Percentiles rank a stretch among this genome's conserved stretches.
Evolutionary conservation across 177 flowering plant genomes (phyloP).

Genomic region (Vitis hybrid): DNA sequence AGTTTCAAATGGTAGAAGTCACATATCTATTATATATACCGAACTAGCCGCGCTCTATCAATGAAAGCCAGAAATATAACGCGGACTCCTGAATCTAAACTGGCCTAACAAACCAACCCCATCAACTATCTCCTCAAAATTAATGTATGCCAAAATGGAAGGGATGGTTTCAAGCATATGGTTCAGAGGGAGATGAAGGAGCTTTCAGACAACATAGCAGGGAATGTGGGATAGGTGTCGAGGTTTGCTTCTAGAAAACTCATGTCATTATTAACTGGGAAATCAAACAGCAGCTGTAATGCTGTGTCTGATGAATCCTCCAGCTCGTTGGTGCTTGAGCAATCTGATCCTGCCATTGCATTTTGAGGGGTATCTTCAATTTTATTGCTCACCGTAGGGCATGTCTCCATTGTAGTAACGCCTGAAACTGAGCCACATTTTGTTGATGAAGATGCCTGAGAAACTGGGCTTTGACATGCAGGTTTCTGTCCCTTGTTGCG

Average conservation of each 20-base stretch:
- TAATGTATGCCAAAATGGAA: not conserved
- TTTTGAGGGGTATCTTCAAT: constrained; percentile 26
- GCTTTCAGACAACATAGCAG: constrained; percentile 9
- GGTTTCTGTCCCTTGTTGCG: constrained; percentile 27
- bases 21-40: no score
- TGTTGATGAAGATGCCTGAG: constrained; percentile 56
- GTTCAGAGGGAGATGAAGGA: constrained; percentile 19
- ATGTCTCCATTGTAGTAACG: constrained; percentile 16
- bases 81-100: no score
- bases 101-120: no score
- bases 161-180: constrained; percentile 1
- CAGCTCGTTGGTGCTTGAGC: constrained; percentile 43
- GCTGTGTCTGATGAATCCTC: constrained; percentile 67
- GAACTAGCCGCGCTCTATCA: no score
- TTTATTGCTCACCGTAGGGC: constrained; percentile 9
- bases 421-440: constrained; percentile 45
- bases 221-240: constrained; percentile 20
- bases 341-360: constrained; percentile 39
- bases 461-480: constrained; percentile 39
- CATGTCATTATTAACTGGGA: constrained; percentile 68
- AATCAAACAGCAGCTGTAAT: constrained; percentile 68
- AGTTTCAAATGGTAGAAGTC: no score
- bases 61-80: no score
- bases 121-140: no score
- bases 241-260: constrained; percentile 58